Percentiles rank a stretch among this genome's conserved stretches.
Evolutionary conservation across 2,329 filamentous ascomycete genomes (phyloP).

Genomic region (Rutstroemia sp.): DNA sequence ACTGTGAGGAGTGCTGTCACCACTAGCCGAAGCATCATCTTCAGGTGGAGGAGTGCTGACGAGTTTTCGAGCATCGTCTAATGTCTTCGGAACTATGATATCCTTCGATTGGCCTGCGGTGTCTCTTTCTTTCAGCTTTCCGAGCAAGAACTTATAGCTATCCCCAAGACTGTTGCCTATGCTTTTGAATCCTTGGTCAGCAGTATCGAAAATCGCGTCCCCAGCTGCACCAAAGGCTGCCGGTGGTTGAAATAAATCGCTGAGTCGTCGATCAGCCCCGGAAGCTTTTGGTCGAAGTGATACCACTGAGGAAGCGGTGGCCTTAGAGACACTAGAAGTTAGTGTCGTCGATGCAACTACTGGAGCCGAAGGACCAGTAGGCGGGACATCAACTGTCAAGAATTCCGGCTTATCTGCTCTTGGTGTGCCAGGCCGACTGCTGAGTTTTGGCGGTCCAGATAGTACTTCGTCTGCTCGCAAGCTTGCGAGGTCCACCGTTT

Average conservation of each 20-base stretch:
- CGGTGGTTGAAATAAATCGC: constrained; percentile 79
- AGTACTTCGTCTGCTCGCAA: constrained; percentile 72
- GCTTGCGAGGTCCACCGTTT: constrained; percentile 90
- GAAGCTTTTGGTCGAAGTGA: constrained; percentile 29
- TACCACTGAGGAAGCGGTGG: constrained; percentile 21
- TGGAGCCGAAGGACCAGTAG: constrained; percentile 26
- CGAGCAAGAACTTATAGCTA: constrained; percentile 89
- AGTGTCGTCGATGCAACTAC: constrained; percentile 18
- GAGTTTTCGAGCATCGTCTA: constrained; percentile 87
- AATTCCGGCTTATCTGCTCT: constrained; percentile 27
- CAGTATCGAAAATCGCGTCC: constrained; percentile 78
- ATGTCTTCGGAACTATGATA: constrained; percentile 68
- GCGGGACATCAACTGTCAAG: constrained; percentile 24
- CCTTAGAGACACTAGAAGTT: constrained; percentile 31
- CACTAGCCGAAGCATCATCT: constrained; percentile 35
- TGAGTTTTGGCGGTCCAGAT: constrained; percentile 55
- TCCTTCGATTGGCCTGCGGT: constrained; percentile 41
- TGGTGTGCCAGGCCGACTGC: constrained; percentile 41
- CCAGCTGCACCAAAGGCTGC: constrained; percentile 75
- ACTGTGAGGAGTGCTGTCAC: constrained; percentile 44
- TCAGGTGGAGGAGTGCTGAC: constrained; percentile 62
- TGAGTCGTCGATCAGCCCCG: constrained; percentile 67
- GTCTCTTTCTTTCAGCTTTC: constrained; percentile 71
- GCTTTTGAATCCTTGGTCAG: constrained; percentile 85
- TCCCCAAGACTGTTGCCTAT: constrained; percentile 86